Evolutionary conservation across 306 rosid genomes (phyloP), one percentile per base, ranked within the genome.

Genomic region (Biancaea sappan): DNA sequence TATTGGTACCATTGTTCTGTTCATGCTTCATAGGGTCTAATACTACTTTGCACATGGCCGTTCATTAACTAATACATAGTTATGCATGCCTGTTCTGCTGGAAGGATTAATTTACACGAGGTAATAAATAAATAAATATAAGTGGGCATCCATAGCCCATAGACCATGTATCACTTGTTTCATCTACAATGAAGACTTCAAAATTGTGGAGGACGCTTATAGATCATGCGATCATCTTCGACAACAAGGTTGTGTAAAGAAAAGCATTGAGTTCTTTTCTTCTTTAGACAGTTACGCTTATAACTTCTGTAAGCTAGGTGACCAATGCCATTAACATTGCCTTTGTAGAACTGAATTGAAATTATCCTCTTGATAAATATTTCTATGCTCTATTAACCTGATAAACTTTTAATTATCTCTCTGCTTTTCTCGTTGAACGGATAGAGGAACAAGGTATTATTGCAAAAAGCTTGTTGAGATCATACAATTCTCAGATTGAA

Each of bases 21-120:
- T 38, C 57, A 58, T 34, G 24, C 14, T 64, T 34, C 25, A 62
- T 67, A 14, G 61, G 40, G 57, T 34, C 60, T 41, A 51, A 54
- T 69, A 54, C 38, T 43, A 62, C 40, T 62, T 74, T 69, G 53
- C 26, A 13, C 25, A 3, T 53, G 14, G 28, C 24, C 12, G 43
- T 76, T 28, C 5, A 64, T 40, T 41, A 25, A n/a, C 25, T 78
- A 19, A 69, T 66, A 24, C 53, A 57, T 71, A 24, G 19, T 10
- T 53, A 10, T 38, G 31, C 5, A 38, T 22, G 11, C 8, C 48
- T 37, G 31, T 37, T 47, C 38, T 50, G 34, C 81, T 65, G 66
- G 50, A n/a, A 35, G 29, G 60, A 74, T 53, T 53, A 73, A 37
- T 66, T 26, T 35, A 43, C 65, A 31, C 32, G 5, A 2, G 37